phyloP scores from a whole-genome alignment of 2,329 filamentous ascomycete species.

The Pseudophaeomoniella oleicola region DNA sequence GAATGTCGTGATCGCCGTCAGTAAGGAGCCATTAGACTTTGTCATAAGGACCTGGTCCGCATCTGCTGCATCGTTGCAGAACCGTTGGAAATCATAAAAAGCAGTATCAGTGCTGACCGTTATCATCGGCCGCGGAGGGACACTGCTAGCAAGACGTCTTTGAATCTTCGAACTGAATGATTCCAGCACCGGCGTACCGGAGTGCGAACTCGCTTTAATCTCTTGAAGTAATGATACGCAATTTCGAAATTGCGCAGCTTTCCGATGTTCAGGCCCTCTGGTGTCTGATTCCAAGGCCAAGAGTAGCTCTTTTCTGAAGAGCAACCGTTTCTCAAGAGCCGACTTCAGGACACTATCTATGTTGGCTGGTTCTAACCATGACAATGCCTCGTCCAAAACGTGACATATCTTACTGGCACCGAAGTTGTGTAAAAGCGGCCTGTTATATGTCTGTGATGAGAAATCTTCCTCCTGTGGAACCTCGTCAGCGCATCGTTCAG shows the following conservation, averaged over 20 bases:
- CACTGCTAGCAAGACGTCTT: slow-evolving; percentile 79
- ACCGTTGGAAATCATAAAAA: slow-evolving; percentile 49
- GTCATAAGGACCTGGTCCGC: slow-evolving; percentile 46
- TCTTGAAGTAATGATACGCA: slow-evolving; percentile 32
- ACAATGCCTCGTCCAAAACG: slow-evolving; percentile 40
- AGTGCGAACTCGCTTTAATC: slow-evolving; percentile 43
- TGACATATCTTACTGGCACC: slow-evolving; percentile 40
- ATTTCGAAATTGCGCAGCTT: slow-evolving; percentile 14
- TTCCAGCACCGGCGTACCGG: slow-evolving; percentile 54
- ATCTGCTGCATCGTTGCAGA: slow-evolving; percentile 60
- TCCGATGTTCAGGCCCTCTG: slow-evolving; percentile 16
- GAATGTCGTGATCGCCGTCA: slow-evolving; percentile 59
- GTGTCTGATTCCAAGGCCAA: slow-evolving; percentile 22
- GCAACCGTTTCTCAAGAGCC: slow-evolving; percentile 51
- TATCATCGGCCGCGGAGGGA: slow-evolving; percentile 83
- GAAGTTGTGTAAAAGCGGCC: slow-evolving; percentile 56
- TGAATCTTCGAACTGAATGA: slow-evolving; percentile 86
- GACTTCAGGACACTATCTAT: slow-evolving; percentile 23
- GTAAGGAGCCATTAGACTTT: slow-evolving; percentile 8
- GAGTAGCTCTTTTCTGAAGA: slow-evolving; percentile 44
- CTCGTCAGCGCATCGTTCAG: slow-evolving; percentile 8
- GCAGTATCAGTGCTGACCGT: slow-evolving; percentile 56
- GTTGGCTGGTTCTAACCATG: slow-evolving; percentile 28
- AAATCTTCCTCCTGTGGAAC: slow-evolving; percentile 75
- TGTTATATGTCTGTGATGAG: slow-evolving; percentile 77